Conservation (phyloP, 2,329 filamentous ascomycete genomes). For the Ophidiomyces ophidiicola region DNA sequence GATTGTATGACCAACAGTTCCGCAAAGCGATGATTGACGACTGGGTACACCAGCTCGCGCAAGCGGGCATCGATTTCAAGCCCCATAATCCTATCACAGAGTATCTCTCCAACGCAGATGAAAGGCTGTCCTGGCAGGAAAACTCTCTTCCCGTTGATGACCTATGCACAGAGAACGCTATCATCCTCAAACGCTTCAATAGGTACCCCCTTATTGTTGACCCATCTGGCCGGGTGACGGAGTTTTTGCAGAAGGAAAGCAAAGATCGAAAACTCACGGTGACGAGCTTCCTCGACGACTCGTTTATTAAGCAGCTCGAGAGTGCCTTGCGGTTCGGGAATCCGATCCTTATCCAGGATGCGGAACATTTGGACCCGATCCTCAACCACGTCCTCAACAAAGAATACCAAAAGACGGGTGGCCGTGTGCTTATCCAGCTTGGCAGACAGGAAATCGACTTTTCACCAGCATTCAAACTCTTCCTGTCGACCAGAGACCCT, state of each 20-base stretch:
- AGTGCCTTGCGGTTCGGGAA: constrained; percentile 96
- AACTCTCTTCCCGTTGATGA: constrained; percentile 90
- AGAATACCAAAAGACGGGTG: constrained; percentile 96
- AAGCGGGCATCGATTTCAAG: constrained; percentile 91
- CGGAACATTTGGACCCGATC: constrained; percentile 91
- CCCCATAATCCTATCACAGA: constrained; percentile 88
- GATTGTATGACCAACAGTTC: constrained; percentile 96
- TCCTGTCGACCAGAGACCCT: constrained; percentile 87
- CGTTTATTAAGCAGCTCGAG: constrained; percentile 94
- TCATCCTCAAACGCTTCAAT: constrained; percentile 95
- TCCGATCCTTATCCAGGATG: constrained; percentile 95
- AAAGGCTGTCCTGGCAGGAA: constrained; percentile 88
- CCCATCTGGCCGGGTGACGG: constrained; percentile 83
- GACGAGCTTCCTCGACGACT: constrained; percentile 95
- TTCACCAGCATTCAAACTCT: constrained; percentile 89
- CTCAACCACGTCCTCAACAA: constrained; percentile 98
- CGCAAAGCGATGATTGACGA: constrained; percentile 96
- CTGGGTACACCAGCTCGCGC: constrained; percentile 83
- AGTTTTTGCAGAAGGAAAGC: constrained; percentile 90
- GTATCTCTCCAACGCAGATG: constrained; percentile 91
- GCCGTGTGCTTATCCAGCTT: constrained; percentile 93
- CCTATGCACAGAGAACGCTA: constrained; percentile 95
- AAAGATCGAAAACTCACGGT: constrained; percentile 88
- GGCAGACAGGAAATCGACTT: constrained; percentile 99
- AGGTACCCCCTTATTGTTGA: constrained; percentile 97